Percentiles rank a stretch among this genome's conserved stretches.
Conservation (phyloP, 2,329 filamentous ascomycete genomes). For the Cladobotryum protrusum region DNA sequence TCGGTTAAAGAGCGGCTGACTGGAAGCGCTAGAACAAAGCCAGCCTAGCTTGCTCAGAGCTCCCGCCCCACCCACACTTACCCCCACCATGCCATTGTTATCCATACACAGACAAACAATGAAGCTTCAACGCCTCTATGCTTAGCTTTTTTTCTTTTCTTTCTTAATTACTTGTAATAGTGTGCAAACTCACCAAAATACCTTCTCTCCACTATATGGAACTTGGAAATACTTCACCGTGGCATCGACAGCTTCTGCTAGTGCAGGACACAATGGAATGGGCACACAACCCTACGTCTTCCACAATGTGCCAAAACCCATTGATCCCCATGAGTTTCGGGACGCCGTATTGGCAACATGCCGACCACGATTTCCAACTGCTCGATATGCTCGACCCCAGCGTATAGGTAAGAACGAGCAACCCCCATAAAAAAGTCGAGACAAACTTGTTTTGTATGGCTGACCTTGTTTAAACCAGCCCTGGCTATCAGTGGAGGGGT, state of each 20-base stretch:
- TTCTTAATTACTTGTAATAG: neutral
- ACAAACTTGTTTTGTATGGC: neutral
- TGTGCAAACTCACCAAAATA: too few relatives aligned
- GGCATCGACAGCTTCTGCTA: slow-evolving; percentile 3
- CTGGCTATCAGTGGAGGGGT: slow-evolving; percentile 88
- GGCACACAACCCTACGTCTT: slow-evolving; percentile 26
- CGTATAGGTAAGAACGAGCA: slow-evolving; percentile 34
- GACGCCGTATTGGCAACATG: slow-evolving; percentile 46
- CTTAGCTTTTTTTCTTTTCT: neutral
- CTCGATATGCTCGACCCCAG: slow-evolving; percentile 28
- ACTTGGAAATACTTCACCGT: neutral
- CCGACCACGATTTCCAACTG: slow-evolving; percentile 42
- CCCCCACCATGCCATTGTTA: neutral
- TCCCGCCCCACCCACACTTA: neutral
- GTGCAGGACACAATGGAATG: slow-evolving; percentile 28
- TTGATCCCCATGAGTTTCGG: slow-evolving; percentile 32
- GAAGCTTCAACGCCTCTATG: neutral
- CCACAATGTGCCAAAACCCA: slow-evolving; percentile 33
- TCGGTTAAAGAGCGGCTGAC: slow-evolving; percentile 2
- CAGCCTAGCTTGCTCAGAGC: neutral
- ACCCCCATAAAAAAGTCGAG: neutral
- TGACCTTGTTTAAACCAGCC: slow-evolving; percentile 35
- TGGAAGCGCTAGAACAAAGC: too few relatives aligned
- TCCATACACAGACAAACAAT: neutral
- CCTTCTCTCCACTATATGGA: neutral